Evolutionary conservation across 495 filamentous ascomycete species (phyloP).

Genomic region (Parathielavia hyrcaniae): DNA sequence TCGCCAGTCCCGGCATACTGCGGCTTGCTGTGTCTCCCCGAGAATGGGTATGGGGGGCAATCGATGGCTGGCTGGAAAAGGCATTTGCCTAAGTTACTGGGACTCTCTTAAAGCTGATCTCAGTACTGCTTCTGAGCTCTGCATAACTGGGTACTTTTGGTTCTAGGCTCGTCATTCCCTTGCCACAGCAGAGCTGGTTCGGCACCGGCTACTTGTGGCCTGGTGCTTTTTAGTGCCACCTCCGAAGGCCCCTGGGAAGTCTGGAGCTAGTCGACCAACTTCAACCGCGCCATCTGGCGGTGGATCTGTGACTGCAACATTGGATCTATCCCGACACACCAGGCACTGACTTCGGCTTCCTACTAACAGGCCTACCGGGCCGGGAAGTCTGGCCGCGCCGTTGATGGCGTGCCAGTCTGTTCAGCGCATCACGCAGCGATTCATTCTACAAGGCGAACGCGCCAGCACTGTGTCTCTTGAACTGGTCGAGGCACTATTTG

Average conservation of each 20-base stretch:
- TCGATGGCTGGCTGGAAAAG: background rate
- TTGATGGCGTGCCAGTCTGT: constrained; percentile 4
- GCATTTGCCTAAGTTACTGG: background rate
- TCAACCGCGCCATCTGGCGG: too few relatives aligned
- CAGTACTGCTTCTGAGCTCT: too few relatives aligned
- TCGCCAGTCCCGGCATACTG: background rate
- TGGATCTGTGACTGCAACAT: background rate
- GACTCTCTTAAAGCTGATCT: too few relatives aligned
- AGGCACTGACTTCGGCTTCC: background rate
- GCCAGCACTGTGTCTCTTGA: background rate
- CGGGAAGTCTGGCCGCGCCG: background rate
- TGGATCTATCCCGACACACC: background rate
- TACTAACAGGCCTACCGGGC: background rate
- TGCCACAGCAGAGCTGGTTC: too few relatives aligned
- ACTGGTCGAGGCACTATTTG: background rate
- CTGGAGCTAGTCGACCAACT: too few relatives aligned
- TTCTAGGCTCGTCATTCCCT: too few relatives aligned
- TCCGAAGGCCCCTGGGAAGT: too few relatives aligned
- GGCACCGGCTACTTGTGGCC: too few relatives aligned
- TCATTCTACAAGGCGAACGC: background rate
- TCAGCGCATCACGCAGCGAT: background rate
- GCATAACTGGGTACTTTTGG: too few relatives aligned
- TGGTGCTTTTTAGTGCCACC: too few relatives aligned
- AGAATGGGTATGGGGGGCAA: background rate
- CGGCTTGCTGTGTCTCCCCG: background rate